phyloP scores from a whole-genome alignment of 1,284 basidiomycete species.

The Trametes hirsuta region DNA sequence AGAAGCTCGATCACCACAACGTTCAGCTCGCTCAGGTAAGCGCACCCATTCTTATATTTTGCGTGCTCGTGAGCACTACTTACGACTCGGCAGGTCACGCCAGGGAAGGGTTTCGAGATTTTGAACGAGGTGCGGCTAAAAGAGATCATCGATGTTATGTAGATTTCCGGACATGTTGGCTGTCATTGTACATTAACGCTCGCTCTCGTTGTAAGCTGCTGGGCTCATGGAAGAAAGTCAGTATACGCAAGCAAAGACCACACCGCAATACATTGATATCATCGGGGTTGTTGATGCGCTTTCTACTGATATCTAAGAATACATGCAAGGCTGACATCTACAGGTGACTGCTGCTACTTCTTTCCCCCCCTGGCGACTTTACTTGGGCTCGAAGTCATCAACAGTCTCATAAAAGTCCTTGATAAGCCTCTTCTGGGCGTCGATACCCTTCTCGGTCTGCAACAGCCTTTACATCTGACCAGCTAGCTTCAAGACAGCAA shows the following conservation, averaged over 20 bases:
- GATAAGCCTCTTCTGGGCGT: conserved; percentile 82
- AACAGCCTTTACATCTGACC: background rate
- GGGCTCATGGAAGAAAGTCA: background rate
- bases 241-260: background rate
- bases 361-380: background rate
- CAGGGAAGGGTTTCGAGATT: conserved; percentile 81
- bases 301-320: background rate
- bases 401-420: conserved; percentile 85
- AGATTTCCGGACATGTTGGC: conserved; percentile 31
- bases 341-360: background rate
- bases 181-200: conserved; percentile 19
- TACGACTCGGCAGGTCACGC: conserved; percentile 61
- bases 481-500: background rate
- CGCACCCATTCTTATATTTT: conserved; percentile 13
- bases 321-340: background rate
- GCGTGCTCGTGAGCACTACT: background rate
- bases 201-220: conserved; percentile 18
- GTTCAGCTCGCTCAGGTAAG: conserved; percentile 93
- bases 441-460: conserved; percentile 64
- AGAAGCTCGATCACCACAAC: conserved; percentile 97
- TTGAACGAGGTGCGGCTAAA: conserved; percentile 78
- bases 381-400: conserved; percentile 64
- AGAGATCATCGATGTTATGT: conserved; percentile 82
- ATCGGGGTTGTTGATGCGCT: background rate
- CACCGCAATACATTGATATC: background rate